Evolutionary conservation across 2,329 filamentous ascomycete species (phyloP), one percentile per base, ranked within the genome.

Genomic region (Trichoderma sp.): DNA sequence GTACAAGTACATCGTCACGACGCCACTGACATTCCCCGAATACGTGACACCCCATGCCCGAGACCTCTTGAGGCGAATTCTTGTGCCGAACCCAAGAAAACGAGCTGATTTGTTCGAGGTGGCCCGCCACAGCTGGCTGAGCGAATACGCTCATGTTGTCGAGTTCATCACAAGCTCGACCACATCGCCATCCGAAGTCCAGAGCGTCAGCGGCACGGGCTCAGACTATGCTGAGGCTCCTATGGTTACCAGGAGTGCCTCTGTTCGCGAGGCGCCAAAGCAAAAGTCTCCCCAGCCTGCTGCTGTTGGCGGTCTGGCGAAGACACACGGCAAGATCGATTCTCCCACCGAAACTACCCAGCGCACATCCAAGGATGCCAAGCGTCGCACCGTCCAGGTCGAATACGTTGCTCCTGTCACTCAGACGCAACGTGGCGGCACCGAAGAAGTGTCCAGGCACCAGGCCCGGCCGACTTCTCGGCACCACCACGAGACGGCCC

Each of bases 1-100:
- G 32, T 99, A 99, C 86, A 98, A 98, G 82, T 99, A 99, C 81
- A 99, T 99, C 74, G 94, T 97, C 69, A 96, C 93, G 66, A 99
- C 95, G 1, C 94, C 94, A 39, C 87, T 99, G 50, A 98, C 94
- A 4, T 99, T 99, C 78, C 95, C 95, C 70, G 95, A 99, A 89
- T 98, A 98, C 77, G 95, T 99, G 73, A 97, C 95, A 8, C 95
- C 95, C 8, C 95, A 99, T 79, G 94, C 95, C 25, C 88, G 95
- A 74, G 95, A 99, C 79, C 86, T 99, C 0, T 84, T 99, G 56
- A 90, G 95, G 69, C 89, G 95, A 64, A 99, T 99, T 69, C 86
- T 99, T 52, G 95, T 99, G 0, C 94, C 95, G 6, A 95, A 98
- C 78, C 95, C 95, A 61, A 87, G 95, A 71, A 96, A 97, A 80